Conservation (phyloP, 2,329 filamentous ascomycete species). For the Penicillium sp. region DNA sequence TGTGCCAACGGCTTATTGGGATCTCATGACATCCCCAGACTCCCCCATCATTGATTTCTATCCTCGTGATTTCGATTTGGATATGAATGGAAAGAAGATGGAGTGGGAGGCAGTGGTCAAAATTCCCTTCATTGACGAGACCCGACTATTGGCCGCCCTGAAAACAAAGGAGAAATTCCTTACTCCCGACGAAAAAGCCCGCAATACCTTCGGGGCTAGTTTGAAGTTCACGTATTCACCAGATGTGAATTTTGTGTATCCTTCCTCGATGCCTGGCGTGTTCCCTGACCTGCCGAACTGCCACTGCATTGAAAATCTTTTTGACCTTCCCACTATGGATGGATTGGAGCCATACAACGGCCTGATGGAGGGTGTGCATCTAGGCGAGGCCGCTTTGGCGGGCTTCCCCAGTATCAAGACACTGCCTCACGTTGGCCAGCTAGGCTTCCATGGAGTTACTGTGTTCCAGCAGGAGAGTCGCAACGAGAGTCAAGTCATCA, state of each 20-base stretch:
- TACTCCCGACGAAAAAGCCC: conserved; percentile 73
- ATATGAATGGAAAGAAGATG: conserved; percentile 99
- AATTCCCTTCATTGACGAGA: conserved; percentile 97
- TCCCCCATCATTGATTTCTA: conserved; percentile 99
- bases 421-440: conserved; percentile 75
- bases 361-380: conserved; percentile 77
- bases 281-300: conserved; percentile 89
- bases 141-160: conserved; percentile 82
- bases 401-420: conserved; percentile 91
- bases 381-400: conserved; percentile 80
- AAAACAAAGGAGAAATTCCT: conserved; percentile 76
- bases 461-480: conserved; percentile 95
- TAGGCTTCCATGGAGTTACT: conserved; percentile 86
- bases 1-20: conserved; percentile 82
- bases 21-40: conserved; percentile 85
- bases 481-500: conserved; percentile 95
- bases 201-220: conserved; percentile 89
- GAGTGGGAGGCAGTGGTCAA: conserved; percentile 99
- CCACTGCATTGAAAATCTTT: conserved; percentile 92
- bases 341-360: conserved; percentile 84
- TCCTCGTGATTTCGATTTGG: conserved; percentile 91
- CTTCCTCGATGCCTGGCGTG: conserved; percentile 81
- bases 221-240: conserved; percentile 88
- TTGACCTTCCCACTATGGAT: conserved; percentile 89
- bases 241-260: conserved; percentile 77